phyloP scores from a whole-genome alignment of 2,329 filamentous ascomycete genomes.

The Talaromyces sp. region DNA sequence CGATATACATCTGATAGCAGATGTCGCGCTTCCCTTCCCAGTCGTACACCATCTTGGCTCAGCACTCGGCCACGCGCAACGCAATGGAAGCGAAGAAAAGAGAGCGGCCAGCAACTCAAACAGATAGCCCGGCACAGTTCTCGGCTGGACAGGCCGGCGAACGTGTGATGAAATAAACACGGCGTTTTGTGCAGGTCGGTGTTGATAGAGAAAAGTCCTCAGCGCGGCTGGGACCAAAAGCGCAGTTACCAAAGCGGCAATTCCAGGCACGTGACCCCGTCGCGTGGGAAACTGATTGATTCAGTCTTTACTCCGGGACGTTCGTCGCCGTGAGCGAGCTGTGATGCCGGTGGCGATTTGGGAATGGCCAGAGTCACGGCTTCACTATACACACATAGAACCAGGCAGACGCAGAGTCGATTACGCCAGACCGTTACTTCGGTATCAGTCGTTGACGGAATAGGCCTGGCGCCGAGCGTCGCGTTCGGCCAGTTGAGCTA shows the following conservation, averaged over 20 bases:
- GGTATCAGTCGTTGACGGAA: neutral
- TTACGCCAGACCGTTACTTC: neutral
- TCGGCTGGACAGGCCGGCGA: neutral
- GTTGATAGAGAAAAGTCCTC: conserved; percentile 1
- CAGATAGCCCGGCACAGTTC: neutral
- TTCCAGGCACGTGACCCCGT: neutral
- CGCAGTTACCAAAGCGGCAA: conserved; percentile 3
- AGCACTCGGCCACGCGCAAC: neutral
- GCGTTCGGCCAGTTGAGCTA: neutral
- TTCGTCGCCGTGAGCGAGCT: too few species aligned
- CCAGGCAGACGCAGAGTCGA: neutral
- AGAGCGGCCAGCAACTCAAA: neutral
- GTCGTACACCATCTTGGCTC: conserved; percentile 50
- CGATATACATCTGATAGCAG: conserved; percentile 69
- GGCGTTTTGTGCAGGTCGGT: neutral
- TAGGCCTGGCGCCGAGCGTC: neutral
- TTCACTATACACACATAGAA: neutral
- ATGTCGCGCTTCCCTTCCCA: conserved; percentile 63
- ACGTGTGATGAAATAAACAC: neutral
- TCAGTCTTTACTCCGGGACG: neutral
- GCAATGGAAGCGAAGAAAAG: neutral
- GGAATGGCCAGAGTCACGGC: too few species aligned
- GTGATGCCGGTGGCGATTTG: neutral
- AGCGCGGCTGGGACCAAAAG: conserved; percentile 9
- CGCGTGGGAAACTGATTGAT: neutral